Base-by-base conservation (phyloP, 1,284 basidiomycete species). In the Leucoagaricus sp. region DNA sequence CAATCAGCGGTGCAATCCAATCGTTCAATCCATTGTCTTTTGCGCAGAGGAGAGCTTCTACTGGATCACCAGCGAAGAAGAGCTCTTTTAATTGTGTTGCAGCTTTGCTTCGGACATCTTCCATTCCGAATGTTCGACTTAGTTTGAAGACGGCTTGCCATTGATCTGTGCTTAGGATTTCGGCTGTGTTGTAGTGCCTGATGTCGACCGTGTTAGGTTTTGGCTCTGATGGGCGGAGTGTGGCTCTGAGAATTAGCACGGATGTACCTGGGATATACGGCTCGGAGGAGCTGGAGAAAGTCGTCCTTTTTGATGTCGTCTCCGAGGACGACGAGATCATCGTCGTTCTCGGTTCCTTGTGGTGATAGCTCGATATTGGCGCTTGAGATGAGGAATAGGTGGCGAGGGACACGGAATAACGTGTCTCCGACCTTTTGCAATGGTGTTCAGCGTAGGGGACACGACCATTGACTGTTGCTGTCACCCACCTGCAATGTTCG, bases 1-100 rank as follows among this genome's bases (percentile, higher is more conserved):
- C 13, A 10, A 55, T 49, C n/a, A 48, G 6, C n/a, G 53, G 53
- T 10, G 17, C 19, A 15, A 51, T 51, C 55, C 55, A 57, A 13
- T 57, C 55, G 8, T 57, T 42, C 10, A 57, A 25, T 3, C 38
- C 36, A 21, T 57, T 57, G n/a, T 46, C 33, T 17, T 47, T 51
- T 3, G 55, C 55, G 15, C 49, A 57, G 3, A 51, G 9, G 9
- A 57, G 41, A 26, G 42, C 55, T 8, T 57, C 40, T 23, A 57
- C 28, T 1, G 44, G 55, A 13, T 57, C 49, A 19, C 44, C 49
- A 40, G 49, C 55, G 17, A 57, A 57, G 34, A 51, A 51, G 21
- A 51, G 21, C 10, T 47, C 48, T 23, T 34, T 57, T n/a, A 57
- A 31, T 17, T 51, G 51, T 15, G 41, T 51, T 17, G 44, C 55